Evolutionary conservation across 257 asterid genomes (phyloP), one percentile per base, ranked within the genome.

Genomic region (Avicennia marina): DNA sequence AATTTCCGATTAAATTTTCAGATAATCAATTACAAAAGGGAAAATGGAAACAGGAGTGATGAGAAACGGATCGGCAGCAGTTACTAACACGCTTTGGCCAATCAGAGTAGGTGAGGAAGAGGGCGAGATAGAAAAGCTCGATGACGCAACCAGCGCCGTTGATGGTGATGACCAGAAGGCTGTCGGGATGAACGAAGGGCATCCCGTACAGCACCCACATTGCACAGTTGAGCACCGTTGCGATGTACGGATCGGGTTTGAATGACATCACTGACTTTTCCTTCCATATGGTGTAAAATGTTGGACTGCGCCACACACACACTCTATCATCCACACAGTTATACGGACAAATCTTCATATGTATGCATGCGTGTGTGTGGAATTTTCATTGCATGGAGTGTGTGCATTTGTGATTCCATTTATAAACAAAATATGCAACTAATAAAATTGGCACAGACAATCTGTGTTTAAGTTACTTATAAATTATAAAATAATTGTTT

Each of bases 191-290:
- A 18, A 87, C 82, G 47, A 80, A 56, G 29, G 96, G 96, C 72
- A 87, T 49, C 7, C 96, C 96, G 59, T 84, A 87, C 24, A 84
- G 68, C 19, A 62, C 63, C 96, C 96, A 87, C 78, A 87, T 34
- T 9, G 68, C 67, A 57, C 95, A 84, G 20, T 86, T 86, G 50
- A 80, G 57, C 12, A 71, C 38, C 16, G 91, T 86, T 3, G 54
- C 86, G 1, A 80, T 25, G 31, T 78, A 84, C 0, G 93, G 86
- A 45, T 62, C 66, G 5, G 78, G 76, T 58, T 66, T 73, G 72
- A 68, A 87, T 0, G 42, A 26, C 29, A 70, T 72, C 19, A 84
- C 94, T 0, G 87, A 75, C 66, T 78, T 82, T 2, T 61, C 75
- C 51, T 46, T 78, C 46, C 56, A 67, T 25, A 87, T 82, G 39